Evolutionary conservation across 768 basidiomycete genomes (phyloP).

Genomic region (Lactarius hatsudake): DNA sequence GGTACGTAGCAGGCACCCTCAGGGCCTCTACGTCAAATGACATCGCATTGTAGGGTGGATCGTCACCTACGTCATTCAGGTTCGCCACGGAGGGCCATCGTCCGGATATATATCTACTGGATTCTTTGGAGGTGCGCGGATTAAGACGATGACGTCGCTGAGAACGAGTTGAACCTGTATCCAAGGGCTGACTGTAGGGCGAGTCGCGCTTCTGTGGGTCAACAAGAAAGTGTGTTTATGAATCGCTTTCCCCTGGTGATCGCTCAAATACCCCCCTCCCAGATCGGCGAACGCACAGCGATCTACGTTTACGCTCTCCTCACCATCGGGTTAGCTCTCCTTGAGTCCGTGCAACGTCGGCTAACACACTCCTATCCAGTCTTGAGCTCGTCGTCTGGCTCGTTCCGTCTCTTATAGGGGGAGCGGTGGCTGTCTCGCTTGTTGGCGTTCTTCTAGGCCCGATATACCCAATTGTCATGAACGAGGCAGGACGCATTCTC

Average conservation of each 20-base stretch:
- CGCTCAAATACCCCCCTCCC: background rate
- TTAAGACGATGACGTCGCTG: background rate
- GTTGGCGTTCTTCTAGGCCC: conserved; percentile 53
- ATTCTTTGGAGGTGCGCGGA: conserved; percentile 42
- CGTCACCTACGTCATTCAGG: conserved; percentile 48
- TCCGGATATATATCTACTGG: conserved; percentile 52
- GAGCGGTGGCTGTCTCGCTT: conserved; percentile 52
- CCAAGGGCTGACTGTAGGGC: conserved; percentile 49
- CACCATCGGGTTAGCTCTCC: conserved; percentile 37
- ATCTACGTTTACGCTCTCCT: conserved; percentile 39
- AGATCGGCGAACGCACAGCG: conserved; percentile 40
- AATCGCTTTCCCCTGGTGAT: background rate
- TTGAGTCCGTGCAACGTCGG: background rate
- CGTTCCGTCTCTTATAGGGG: conserved; percentile 50
- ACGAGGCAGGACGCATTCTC: conserved; percentile 41
- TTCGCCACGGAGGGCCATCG: conserved; percentile 44
- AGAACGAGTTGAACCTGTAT: background rate
- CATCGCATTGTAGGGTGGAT: conserved; percentile 44
- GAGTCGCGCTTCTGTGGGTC: conserved; percentile 50
- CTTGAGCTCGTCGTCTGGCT: conserved; percentile 60
- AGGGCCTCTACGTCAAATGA: background rate
- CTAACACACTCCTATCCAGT: conserved; percentile 30
- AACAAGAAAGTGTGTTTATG: conserved; percentile 39
- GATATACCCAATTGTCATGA: conserved; percentile 45
- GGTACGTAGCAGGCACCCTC: conserved; percentile 31